Evolutionary conservation across 2,329 filamentous ascomycete species (phyloP).

Genomic region (Cladosporium sp.): DNA sequence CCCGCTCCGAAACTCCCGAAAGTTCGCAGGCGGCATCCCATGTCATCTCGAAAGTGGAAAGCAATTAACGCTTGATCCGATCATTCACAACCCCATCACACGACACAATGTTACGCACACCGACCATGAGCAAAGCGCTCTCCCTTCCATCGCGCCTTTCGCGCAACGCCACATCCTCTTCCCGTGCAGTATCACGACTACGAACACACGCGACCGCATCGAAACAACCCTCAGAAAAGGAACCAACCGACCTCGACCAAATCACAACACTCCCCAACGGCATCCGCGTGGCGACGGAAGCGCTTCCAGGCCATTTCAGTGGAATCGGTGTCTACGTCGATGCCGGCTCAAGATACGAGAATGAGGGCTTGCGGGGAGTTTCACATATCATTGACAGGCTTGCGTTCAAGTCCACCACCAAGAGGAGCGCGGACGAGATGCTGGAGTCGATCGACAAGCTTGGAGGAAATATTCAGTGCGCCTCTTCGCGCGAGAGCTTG

Average conservation of each 20-base stretch:
- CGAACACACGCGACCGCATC: conserved; percentile 33
- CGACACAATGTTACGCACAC: conserved; percentile 13
- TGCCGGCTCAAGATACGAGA: conserved; percentile 92
- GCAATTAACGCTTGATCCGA: not conserved
- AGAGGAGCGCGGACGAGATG: conserved; percentile 76
- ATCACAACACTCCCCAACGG: conserved; percentile 91
- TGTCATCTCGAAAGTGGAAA: not conserved
- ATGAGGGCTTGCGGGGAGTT: conserved; percentile 76
- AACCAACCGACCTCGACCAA: conserved; percentile 81
- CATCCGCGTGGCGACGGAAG: conserved; percentile 90
- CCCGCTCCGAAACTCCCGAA: not conserved
- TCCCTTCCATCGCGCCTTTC: conserved; percentile 32
- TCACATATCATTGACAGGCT: conserved; percentile 95
- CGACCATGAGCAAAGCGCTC: conserved; percentile 34
- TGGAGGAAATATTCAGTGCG: conserved; percentile 95
- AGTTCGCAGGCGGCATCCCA: not conserved
- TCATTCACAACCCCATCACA: not conserved
- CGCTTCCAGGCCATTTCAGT: conserved; percentile 89
- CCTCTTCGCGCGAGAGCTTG: conserved; percentile 88
- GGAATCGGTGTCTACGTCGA: conserved; percentile 96
- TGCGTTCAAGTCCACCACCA: conserved; percentile 84
- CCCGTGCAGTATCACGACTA: conserved; percentile 19
- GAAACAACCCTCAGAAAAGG: conserved; percentile 48
- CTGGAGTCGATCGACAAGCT: conserved; percentile 82
- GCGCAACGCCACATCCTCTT: conserved; percentile 23